Evolutionary conservation across 345 rosid genomes (phyloP), one percentile per base, ranked within the genome.

Genomic region (Nephelium lappaceum): DNA sequence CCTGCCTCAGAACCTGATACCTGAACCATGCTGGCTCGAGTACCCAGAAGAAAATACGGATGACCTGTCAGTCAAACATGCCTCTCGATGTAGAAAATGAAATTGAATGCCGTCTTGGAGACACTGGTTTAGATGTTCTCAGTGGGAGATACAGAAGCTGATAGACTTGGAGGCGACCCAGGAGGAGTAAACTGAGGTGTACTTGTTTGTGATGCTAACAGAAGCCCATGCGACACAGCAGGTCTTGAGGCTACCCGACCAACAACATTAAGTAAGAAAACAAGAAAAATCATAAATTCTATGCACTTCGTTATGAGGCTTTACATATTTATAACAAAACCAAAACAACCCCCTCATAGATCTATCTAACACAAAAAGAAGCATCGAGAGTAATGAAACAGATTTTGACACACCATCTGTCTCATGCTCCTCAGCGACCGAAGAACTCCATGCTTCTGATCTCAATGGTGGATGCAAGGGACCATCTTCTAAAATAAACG

Each of bases 161-260:
- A 95, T 23, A 87, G 58, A 62, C 83, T 87, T 12, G 98, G 93
- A 74, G 98, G 99, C n/a, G 97, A 87, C 68, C 87, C 91, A 31
- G 93, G 97, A 71, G 98, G 98, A 75, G 98, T 93, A 78, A 93
- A 72, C 85, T 83, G 81, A 18, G 98, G 97, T 7, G 98, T 91
- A 84, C 80, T 83, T 74, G 87, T 89, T 79, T 93, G 94, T 8
- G 97, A 93, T 75, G 87, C 78, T 72, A 90, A 74, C 63, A 91
- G 84, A 18, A 84, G 42, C 23, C 89, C 78, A 1, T 69, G 86
- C 11, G 90, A 76, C 67, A 86, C 72, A 53, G 80, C 87, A 55
- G 88, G 83, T 79, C 87, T 88, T 53, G 86, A 74, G 68, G 76
- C 94, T 91, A 81, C 79, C 12, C 85, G 15, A 53, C 38, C 18